phyloP scores from a whole-genome alignment of 768 basidiomycete genomes.

The Auriscalpium orientale region DNA sequence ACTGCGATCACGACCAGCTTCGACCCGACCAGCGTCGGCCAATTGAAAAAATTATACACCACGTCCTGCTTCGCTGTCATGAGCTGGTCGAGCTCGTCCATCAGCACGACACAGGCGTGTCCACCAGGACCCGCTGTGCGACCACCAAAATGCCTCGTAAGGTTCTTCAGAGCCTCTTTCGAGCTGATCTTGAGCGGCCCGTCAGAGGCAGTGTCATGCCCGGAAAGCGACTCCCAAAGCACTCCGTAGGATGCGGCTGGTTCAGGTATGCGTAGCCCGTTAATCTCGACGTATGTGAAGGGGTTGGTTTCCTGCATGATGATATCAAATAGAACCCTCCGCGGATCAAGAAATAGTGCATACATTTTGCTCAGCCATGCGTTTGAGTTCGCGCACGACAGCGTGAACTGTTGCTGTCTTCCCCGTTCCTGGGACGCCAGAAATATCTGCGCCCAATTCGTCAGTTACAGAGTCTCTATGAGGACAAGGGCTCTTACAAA shows the following conservation, averaged over 20 bases:
- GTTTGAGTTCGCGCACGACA: slow-evolving; percentile 81
- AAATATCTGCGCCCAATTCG: slow-evolving; percentile 60
- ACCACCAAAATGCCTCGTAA: slow-evolving; percentile 71
- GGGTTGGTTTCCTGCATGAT: slow-evolving; percentile 74
- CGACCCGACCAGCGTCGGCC: slow-evolving; percentile 86
- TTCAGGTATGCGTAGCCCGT: slow-evolving; percentile 89
- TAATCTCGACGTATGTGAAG: slow-evolving; percentile 96
- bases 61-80: slow-evolving; percentile 96
- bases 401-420: slow-evolving; percentile 98
- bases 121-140: slow-evolving; percentile 60
- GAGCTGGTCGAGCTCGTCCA: slow-evolving; percentile 98
- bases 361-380: slow-evolving; percentile 78
- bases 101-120: slow-evolving; percentile 91
- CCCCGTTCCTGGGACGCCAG: slow-evolving; percentile 97
- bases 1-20: slow-evolving; percentile 94
- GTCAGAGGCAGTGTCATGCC: slow-evolving; percentile 55
- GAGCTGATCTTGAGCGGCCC: slow-evolving; percentile 61
- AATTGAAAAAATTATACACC: slow-evolving; percentile 99
- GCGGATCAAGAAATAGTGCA: slow-evolving; percentile 18
- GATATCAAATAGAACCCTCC: background rate
- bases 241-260: slow-evolving; percentile 87
- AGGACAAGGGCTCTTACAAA: slow-evolving; percentile 54
- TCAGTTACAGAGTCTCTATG: background rate
- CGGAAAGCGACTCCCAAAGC: slow-evolving; percentile 90
- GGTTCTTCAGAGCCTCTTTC: slow-evolving; percentile 75